Evolutionary conservation across 164 flowering plant genomes (phyloP).

Genomic region (Umbilicus rupestris): DNA sequence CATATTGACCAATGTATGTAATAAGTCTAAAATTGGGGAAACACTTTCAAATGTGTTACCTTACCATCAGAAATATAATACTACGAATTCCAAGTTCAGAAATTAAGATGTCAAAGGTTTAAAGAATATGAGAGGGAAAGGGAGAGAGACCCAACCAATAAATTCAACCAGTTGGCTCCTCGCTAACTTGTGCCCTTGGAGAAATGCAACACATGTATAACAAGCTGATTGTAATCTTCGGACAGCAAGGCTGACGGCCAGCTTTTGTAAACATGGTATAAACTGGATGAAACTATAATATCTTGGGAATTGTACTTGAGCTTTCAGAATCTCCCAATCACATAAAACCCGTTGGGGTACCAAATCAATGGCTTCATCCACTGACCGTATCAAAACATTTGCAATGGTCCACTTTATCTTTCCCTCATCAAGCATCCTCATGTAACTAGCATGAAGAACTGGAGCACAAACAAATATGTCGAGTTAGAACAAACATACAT

Average conservation of each 20-base stretch:
- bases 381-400: conserved; percentile 74
- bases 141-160: conserved; percentile 39
- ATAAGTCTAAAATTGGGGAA: background rate
- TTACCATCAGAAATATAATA: background rate
- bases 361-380: conserved; percentile 42
- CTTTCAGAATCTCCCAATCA: conserved; percentile 77
- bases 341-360: conserved; percentile 56
- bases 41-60: background rate
- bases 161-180: conserved; percentile 72
- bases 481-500: background rate
- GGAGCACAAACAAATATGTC: background rate
- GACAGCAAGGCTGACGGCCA: conserved; percentile 61
- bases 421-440: conserved; percentile 92
- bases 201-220: conserved; percentile 80
- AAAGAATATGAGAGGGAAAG: background rate
- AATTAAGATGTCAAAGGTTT: background rate
- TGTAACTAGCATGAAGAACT: conserved; percentile 93
- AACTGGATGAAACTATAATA: conserved; percentile 61
- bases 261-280: conserved; percentile 54
- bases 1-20: background rate
- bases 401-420: conserved; percentile 65
- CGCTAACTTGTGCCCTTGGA: conserved; percentile 81
- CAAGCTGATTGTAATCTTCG: conserved; percentile 75
- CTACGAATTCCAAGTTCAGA: background rate
- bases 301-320: conserved; percentile 59